Evolutionary conservation across 2,329 filamentous ascomycete species (phyloP).

Genomic region (Colletotrichum sublineola): DNA sequence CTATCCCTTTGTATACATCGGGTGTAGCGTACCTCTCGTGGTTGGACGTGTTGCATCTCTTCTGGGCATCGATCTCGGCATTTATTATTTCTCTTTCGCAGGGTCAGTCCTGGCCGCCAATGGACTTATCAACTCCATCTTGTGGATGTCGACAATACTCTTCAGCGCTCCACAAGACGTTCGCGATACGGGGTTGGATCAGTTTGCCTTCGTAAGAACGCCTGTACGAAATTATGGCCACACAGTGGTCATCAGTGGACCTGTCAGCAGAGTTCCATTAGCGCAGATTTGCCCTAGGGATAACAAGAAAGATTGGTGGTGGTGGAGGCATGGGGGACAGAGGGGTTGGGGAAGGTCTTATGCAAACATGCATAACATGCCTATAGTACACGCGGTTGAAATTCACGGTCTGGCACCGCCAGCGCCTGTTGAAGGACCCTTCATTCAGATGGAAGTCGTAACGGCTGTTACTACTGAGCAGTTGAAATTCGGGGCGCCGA

Average conservation of each 20-base stretch:
- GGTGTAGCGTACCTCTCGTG: slow-evolving; percentile 73
- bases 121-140: slow-evolving; percentile 58
- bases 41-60: slow-evolving; percentile 70
- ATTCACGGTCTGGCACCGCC: neutral
- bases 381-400: slow-evolving; percentile 8
- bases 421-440: slow-evolving; percentile 17
- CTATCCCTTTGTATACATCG: slow-evolving; percentile 72
- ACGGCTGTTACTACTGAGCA: slow-evolving; percentile 58
- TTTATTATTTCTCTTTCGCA: slow-evolving; percentile 64
- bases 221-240: slow-evolving; percentile 36
- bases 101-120: slow-evolving; percentile 65
- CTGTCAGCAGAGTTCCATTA: slow-evolving; percentile 13
- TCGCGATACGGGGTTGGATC: slow-evolving; percentile 44
- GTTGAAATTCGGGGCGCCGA: neutral
- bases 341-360: slow-evolving; percentile 34
- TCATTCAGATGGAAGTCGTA: slow-evolving; percentile 59
- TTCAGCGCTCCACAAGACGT: slow-evolving; percentile 51
- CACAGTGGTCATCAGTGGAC: slow-evolving; percentile 31
- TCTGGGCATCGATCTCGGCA: slow-evolving; percentile 60
- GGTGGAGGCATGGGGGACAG: slow-evolving; percentile 32
- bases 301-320: slow-evolving; percentile 33
- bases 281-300: neutral
- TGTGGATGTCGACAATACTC: slow-evolving; percentile 48
- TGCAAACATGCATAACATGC: slow-evolving; percentile 16
- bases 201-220: slow-evolving; percentile 45